A percentile compares a stretch with the other conserved stretches of the same genome.
phyloP scores from a whole-genome alignment of 176 grass and related monocot genomes.

The Panicum miliaceum region DNA sequence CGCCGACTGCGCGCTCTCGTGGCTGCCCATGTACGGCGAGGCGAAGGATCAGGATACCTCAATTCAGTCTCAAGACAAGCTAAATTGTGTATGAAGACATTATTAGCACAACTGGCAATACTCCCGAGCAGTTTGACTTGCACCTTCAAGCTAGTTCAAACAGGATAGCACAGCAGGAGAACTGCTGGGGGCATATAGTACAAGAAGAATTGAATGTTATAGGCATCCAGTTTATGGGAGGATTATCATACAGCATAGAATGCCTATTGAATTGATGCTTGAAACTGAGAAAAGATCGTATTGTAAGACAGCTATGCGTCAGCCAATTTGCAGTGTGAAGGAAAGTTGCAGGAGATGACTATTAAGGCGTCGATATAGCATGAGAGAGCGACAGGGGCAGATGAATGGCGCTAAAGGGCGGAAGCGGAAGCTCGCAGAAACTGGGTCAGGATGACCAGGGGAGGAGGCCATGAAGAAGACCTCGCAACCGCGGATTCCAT shows the following conservation, averaged over 20 bases:
- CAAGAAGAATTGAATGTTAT: constrained; percentile 3
- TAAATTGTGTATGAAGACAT: neutral
- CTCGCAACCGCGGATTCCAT: neutral
- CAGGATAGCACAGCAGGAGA: neutral
- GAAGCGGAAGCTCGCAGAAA: too few species aligned
- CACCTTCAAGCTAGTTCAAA: neutral
- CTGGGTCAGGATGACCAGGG: constrained; percentile 23
- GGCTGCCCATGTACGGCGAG: constrained; percentile 83
- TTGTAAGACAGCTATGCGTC: neutral
- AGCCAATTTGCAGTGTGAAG: constrained; percentile 15
- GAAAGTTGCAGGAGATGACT: constrained; percentile 19
- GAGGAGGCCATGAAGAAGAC: constrained; percentile 12
- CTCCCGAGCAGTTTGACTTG: neutral
- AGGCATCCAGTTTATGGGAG: neutral
- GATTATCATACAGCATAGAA: neutral
- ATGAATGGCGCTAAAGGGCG: constrained; percentile 15
- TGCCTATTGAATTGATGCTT: neutral
- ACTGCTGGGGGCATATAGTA: neutral
- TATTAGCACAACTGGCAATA: neutral
- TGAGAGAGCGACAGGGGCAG: neutral
- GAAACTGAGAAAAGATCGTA: neutral
- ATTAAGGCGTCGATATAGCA: neutral
- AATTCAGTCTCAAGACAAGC: constrained; percentile 3
- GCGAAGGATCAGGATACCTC: constrained; percentile 44
- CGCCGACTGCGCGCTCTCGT: constrained; percentile 54